Percentiles rank a stretch among this genome's conserved stretches.
These are phyloP conservation scores for Aspergillus luchuensis DNA, from an alignment of 2,329 filamentous ascomycete genomes.

Conservation along the genomic window DNA sequence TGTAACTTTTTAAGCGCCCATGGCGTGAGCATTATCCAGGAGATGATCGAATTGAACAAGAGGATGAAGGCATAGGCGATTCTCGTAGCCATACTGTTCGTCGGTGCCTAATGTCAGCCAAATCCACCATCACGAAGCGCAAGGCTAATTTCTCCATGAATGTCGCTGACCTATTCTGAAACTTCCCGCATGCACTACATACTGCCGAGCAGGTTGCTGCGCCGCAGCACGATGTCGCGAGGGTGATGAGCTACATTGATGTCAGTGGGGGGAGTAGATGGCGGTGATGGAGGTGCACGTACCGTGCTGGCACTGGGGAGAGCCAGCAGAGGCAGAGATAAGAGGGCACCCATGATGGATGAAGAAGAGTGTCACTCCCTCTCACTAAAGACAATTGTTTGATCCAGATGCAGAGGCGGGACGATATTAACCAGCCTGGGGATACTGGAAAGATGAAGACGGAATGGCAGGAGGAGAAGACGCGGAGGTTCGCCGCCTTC, in stretches of 20 bases:
- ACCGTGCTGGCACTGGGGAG: slow-evolving; percentile 85
- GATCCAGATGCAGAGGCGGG: background rate
- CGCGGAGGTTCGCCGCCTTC: slow-evolving; percentile 17
- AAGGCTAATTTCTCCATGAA: background rate
- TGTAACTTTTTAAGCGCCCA: slow-evolving; percentile 98
- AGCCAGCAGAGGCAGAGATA: slow-evolving; percentile 87
- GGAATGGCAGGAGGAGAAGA: background rate
- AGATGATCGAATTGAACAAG: slow-evolving; percentile 91
- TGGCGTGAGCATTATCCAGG: slow-evolving; percentile 98
- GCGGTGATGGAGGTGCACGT: slow-evolving; percentile 45
- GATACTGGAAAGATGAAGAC: slow-evolving; percentile 13
- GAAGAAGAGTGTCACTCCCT: background rate
- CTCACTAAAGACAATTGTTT: background rate
- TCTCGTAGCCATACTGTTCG: slow-evolving; percentile 81
- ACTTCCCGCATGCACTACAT: slow-evolving; percentile 94
- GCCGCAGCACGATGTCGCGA: slow-evolving; percentile 89
- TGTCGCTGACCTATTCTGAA: slow-evolving; percentile 76
- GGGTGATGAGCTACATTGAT: slow-evolving; percentile 65
- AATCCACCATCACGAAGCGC: slow-evolving; percentile 6
- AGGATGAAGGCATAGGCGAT: slow-evolving; percentile 95
- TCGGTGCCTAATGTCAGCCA: slow-evolving; percentile 25
- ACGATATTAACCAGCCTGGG: background rate
- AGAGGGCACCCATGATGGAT: slow-evolving; percentile 77
- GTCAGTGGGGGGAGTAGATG: slow-evolving; percentile 21
- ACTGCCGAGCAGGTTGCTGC: slow-evolving; percentile 95